A percentile compares a stretch with the other conserved stretches of the same genome.
Conservation (phyloP, 208 protist species). For the Trypanosoma melophagium region DNA sequence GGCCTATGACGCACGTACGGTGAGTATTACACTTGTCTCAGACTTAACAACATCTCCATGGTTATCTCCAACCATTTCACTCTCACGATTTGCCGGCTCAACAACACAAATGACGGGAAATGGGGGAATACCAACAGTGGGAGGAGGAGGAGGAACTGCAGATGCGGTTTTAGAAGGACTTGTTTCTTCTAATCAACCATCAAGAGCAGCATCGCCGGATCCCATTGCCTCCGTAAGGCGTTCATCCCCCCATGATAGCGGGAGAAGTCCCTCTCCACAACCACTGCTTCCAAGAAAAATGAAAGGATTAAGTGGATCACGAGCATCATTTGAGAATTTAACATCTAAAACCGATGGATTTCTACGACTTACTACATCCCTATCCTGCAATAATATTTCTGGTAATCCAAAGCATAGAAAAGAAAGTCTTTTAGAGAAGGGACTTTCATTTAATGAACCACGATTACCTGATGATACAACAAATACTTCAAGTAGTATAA, state of each 20-base stretch:
- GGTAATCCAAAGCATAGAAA: constrained; percentile 52
- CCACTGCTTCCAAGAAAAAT: not conserved
- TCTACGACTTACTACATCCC: constrained; percentile 45
- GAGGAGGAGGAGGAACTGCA: not conserved
- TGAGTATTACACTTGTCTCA: constrained; percentile 60
- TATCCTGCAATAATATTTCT: constrained; percentile 68
- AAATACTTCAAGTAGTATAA: not conserved
- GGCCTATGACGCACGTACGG: constrained; percentile 48
- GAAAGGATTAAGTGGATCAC: not conserved
- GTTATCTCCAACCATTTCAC: constrained; percentile 18
- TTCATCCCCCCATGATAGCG: not conserved
- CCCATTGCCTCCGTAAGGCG: not conserved
- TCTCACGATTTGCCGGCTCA: constrained; percentile 7
- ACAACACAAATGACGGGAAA: not conserved
- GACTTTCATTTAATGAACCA: constrained; percentile 29
- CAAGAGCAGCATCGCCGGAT: constrained; percentile 33
- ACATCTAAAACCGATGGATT: constrained; percentile 49
- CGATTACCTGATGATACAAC: constrained; percentile 1
- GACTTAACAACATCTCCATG: constrained; percentile 36
- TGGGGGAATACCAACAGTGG: too few species aligned
- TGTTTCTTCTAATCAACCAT: constrained; percentile 30
- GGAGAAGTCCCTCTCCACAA: constrained; percentile 14
- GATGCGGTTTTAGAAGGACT: constrained; percentile 26
- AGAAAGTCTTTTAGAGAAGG: constrained; percentile 46
- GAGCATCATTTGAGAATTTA: constrained; percentile 11